These are phyloP conservation scores for Cyberlindnera euphorbiae DNA, from an alignment of 805 yeast genomes.

Conservation along the genomic window DNA sequence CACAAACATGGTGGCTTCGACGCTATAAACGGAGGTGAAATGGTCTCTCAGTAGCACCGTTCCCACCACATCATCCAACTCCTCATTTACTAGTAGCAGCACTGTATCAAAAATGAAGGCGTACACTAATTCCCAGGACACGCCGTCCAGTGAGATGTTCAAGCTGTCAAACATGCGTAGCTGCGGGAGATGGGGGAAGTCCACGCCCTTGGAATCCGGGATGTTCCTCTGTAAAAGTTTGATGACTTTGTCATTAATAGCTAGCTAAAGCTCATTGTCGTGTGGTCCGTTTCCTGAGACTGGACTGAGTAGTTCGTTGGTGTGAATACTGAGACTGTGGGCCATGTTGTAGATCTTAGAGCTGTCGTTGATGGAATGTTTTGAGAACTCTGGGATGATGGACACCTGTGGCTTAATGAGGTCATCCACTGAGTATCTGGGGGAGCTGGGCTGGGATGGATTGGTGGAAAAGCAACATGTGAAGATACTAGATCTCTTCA, in stretches of 20 bases:
- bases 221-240: constrained; percentile 1
- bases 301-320: constrained; percentile 12
- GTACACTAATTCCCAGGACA: constrained; percentile 35
- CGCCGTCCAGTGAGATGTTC: constrained; percentile 39
- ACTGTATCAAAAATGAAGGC: constrained; percentile 32
- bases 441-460: background rate
- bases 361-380: constrained; percentile 16
- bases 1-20: constrained; percentile 26
- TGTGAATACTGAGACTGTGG: constrained; percentile 20
- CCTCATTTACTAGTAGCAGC: constrained; percentile 26
- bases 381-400: constrained; percentile 21
- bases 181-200: constrained; percentile 21
- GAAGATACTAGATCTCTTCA: background rate
- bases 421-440: constrained; percentile 12
- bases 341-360: constrained; percentile 6
- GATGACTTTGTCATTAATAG: constrained; percentile 16
- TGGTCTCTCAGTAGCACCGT: constrained; percentile 35
- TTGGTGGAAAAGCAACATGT: constrained; percentile 4
- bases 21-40: constrained; percentile 28
- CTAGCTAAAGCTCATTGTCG: constrained; percentile 7
- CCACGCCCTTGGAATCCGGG: constrained; percentile 11
- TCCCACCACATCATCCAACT: constrained; percentile 32
- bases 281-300: no score
- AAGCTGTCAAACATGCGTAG: constrained; percentile 38
- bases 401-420: constrained; percentile 18